Conservation (phyloP, 2,329 filamentous ascomycete species). For the Aspergillus proliferans region DNA sequence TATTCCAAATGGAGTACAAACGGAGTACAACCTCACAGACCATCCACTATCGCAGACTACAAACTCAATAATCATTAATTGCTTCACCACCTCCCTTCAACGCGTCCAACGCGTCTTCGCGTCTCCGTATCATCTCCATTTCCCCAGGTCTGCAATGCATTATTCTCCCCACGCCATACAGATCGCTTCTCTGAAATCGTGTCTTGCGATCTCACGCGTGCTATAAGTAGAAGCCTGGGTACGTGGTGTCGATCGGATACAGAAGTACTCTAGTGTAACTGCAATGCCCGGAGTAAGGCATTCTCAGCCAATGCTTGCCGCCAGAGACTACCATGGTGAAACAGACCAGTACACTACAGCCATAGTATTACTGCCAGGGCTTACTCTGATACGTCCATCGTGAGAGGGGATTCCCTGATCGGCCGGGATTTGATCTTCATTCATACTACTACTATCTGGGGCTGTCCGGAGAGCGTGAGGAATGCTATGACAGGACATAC, state of each 20-base stretch:
- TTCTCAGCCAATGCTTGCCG: not conserved
- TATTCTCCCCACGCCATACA: not conserved
- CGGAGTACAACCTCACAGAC: not conserved
- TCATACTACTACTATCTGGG: too few species aligned
- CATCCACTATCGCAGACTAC: too few species aligned
- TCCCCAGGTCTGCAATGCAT: too few species aligned
- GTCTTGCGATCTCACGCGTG: constrained; percentile 7
- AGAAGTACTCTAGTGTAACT: too few species aligned
- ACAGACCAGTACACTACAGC: too few species aligned
- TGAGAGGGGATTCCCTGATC: too few species aligned
- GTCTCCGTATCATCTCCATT: not conserved
- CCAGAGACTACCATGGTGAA: not conserved
- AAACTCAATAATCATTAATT: too few species aligned
- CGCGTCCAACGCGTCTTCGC: constrained; percentile 18
- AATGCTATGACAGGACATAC: too few species aligned
- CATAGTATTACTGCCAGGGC: too few species aligned
- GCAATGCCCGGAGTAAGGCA: not conserved
- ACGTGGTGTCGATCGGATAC: not conserved
- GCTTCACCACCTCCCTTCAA: constrained; percentile 12
- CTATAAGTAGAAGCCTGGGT: not conserved
- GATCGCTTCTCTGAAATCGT: constrained; percentile 2
- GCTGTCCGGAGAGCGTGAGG: too few species aligned
- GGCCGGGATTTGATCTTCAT: too few species aligned
- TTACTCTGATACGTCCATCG: too few species aligned
- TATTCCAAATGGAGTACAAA: not conserved